Conservation (phyloP, 371 early-diverging fungal species). For the Lichtheimia corymbifera region DNA sequence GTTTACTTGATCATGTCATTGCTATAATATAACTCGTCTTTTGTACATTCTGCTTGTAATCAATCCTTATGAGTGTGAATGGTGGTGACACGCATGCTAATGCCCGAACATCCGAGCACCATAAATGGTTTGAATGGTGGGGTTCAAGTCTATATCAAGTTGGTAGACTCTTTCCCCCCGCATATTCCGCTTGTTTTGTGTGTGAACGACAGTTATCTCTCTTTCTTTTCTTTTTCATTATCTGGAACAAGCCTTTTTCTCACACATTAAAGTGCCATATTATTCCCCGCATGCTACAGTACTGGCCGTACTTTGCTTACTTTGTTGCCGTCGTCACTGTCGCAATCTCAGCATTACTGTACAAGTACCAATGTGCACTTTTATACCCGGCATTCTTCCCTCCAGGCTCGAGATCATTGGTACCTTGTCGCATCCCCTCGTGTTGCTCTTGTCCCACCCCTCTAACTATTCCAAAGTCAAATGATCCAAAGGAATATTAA, state of each 20-base stretch:
- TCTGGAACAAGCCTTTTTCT: not conserved
- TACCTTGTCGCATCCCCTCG: not conserved
- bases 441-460: not conserved
- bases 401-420: conserved; percentile 43
- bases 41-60: too few species aligned
- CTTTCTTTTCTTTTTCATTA: too few species aligned
- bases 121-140: too few species aligned
- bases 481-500: conserved; percentile 4
- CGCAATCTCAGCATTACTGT: conserved; percentile 59
- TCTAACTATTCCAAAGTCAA: not conserved
- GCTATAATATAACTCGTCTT: too few species aligned
- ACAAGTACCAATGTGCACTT: conserved; percentile 60
- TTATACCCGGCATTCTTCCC: conserved; percentile 48
- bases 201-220: too few species aligned
- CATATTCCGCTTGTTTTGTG: too few species aligned
- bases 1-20: too few species aligned
- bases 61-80: too few species aligned
- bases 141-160: too few species aligned
- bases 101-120: too few species aligned
- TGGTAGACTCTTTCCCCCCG: too few species aligned
- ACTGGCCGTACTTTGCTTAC: conserved; percentile 16
- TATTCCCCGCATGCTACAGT: conserved; percentile 8
- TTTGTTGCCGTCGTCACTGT: conserved; percentile 24
- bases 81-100: too few species aligned
- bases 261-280: not conserved